Base-by-base conservation (phyloP, 176 grass and related monocot genomes). In the Saccharum spontaneum region DNA sequence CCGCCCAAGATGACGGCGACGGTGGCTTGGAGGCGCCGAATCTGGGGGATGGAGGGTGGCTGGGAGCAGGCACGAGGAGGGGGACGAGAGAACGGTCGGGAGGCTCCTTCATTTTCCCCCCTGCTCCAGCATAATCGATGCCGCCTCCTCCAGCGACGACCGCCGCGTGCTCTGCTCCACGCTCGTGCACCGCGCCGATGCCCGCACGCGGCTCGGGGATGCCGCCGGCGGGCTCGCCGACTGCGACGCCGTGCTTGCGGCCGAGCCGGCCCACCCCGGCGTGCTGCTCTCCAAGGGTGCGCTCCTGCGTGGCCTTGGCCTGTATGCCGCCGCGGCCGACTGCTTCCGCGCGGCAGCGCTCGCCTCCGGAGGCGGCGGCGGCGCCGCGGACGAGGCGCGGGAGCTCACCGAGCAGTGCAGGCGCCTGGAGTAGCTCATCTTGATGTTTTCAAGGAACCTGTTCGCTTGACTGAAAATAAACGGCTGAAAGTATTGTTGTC, bases 231-330 rank as follows among this genome's bases (percentile, higher is more conserved):
- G 91, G 41, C 87, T 98, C 16, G 72, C 74, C 61, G 93, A 98
- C 85, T 92, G 78, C 46, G 87, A 95, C 57, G 69, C 48, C 4
- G 89, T 78, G 26, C 93, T 98, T 39, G 89, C 85, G 0, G 69
- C 81, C 38, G 89, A 93, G 31, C 89, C 93, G 2, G 7, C 78
- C 10, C 85, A 95, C 76, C 67, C 79, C 43, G 92, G 83, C 44
- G 60, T 90, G 65, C 90, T 97, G 46, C 64, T 94, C 40, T 90
- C 87, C 37, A 98, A 98, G 89, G 93, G 93, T 39, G 84, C 83
- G 30, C 64, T 94, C 69, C 87, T 98, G 16, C 85, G 89, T 5
- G 93, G 90, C 15, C 89, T 90, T 40, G 86, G 83, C 49, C 77
- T 82, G 31, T 95, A 98, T 67, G 73, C 85, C 13, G 26, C 7